Percentiles rank a stretch among this genome's conserved stretches.
Evolutionary conservation across 495 filamentous ascomycete genomes (phyloP).

Genomic region (Aspergillus steynii): DNA sequence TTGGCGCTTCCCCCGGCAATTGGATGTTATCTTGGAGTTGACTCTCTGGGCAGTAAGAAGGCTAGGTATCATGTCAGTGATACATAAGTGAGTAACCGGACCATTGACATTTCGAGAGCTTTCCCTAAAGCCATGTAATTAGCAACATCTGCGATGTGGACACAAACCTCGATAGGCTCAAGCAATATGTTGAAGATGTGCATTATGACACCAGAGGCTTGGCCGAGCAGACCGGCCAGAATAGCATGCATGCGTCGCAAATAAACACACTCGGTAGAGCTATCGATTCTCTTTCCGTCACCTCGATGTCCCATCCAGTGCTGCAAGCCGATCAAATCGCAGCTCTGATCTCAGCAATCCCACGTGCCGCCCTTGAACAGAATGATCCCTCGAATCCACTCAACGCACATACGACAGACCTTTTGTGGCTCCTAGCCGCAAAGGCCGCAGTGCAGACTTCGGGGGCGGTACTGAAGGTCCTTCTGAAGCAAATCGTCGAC

Average conservation of each 20-base stretch:
- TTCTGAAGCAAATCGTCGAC: constrained; percentile 78
- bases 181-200: constrained; percentile 42
- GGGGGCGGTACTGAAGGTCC: constrained; percentile 67
- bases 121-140: constrained; percentile 1
- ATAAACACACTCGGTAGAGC: constrained; percentile 56
- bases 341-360: constrained; percentile 58
- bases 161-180: constrained; percentile 73
- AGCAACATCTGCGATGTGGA: constrained; percentile 83
- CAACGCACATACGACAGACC: constrained; percentile 61
- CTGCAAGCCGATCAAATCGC: constrained; percentile 55
- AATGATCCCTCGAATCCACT: constrained; percentile 18
- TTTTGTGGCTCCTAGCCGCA: constrained; percentile 83
- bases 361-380: constrained; percentile 32
- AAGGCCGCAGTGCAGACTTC: constrained; percentile 87
- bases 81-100: constrained; percentile 60
- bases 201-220: constrained; percentile 14
- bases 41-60: background rate
- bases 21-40: background rate
- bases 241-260: background rate
- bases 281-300: constrained; percentile 67
- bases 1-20: no score
- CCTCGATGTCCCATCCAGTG: constrained; percentile 54
- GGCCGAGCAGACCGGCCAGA: constrained; percentile 19
- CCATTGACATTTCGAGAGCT: constrained; percentile 1
- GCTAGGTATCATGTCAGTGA: constrained; percentile 57